Conservation (phyloP, 805 yeast genomes). For the Candida morakotiae region DNA sequence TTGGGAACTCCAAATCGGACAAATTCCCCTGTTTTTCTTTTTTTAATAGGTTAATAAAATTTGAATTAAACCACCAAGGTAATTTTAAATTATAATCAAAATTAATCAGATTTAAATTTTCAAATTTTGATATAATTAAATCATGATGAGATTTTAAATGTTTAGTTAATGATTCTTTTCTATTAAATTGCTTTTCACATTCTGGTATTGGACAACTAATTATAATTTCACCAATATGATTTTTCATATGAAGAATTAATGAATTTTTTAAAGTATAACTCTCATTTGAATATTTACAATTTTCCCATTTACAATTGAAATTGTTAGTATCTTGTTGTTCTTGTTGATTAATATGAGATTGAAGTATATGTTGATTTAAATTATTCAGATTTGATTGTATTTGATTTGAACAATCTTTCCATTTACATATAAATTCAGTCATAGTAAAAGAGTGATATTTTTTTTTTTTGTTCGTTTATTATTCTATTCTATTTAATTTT, state of each 20-base stretch:
- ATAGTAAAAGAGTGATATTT: not conserved
- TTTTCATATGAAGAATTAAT: slow-evolving; percentile 56
- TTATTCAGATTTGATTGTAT: not conserved
- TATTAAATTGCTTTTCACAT: slow-evolving; percentile 55
- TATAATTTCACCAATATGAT: slow-evolving; percentile 67
- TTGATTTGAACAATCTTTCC: not conserved
- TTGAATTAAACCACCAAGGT: slow-evolving; percentile 41
- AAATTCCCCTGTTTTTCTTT: slow-evolving; percentile 11
- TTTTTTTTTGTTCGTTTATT: not conserved
- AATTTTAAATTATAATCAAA: slow-evolving; percentile 29
- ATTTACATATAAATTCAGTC: not conserved
- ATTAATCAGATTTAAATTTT: slow-evolving; percentile 25
- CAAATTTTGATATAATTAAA: slow-evolving; percentile 35
- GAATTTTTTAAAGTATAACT: slow-evolving; percentile 54
- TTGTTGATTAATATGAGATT: not conserved
- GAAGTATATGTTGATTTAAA: not conserved
- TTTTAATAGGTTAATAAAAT: slow-evolving; percentile 22
- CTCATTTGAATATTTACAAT: slow-evolving; percentile 49
- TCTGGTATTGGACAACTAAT: slow-evolving; percentile 64
- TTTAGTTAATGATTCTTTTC: slow-evolving; percentile 59
- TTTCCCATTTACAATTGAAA: slow-evolving; percentile 58
- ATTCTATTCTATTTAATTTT: no score
- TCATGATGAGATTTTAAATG: slow-evolving; percentile 64
- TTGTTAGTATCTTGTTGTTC: not conserved
- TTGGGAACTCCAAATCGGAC: slow-evolving; percentile 21